Percentiles rank a stretch among this genome's conserved stretches.
Evolutionary conservation across 331 rosid species (phyloP).

Genomic region (Cucumis variabilis): DNA sequence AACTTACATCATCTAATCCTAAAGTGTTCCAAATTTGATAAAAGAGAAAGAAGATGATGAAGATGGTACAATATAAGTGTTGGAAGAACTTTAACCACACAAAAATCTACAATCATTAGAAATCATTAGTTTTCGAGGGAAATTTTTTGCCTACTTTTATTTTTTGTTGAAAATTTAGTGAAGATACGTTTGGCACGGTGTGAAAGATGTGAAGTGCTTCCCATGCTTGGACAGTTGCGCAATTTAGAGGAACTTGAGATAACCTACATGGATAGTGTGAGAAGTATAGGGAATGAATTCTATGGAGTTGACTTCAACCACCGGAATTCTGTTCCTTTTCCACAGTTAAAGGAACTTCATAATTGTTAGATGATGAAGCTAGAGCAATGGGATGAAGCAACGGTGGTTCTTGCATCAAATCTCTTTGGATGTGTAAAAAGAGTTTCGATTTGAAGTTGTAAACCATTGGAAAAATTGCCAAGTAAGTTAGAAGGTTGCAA

Average conservation of each 20-base stretch:
- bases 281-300: not conserved
- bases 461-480: not conserved
- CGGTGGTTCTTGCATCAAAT: too few species aligned
- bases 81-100: constrained; percentile 20
- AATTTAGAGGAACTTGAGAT: not conserved
- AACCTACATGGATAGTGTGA: not conserved
- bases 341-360: not conserved
- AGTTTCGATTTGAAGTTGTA: too few species aligned
- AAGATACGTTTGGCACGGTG: not conserved
- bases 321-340: not conserved
- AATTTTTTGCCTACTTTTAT: not conserved
- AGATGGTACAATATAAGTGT: not conserved
- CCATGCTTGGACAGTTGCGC: not conserved
- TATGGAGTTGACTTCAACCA: not conserved
- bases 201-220: not conserved
- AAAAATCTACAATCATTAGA: not conserved
- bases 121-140: not conserved
- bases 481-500: not conserved
- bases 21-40: too few species aligned
- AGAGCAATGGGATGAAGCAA: constrained; percentile 16
- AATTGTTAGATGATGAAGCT: too few species aligned
- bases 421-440: not conserved
- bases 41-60: too few species aligned
- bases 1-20: too few species aligned
- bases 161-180: not conserved